Base-by-base conservation (phyloP, 1,284 basidiomycete species). In the Peniophora sp. region DNA sequence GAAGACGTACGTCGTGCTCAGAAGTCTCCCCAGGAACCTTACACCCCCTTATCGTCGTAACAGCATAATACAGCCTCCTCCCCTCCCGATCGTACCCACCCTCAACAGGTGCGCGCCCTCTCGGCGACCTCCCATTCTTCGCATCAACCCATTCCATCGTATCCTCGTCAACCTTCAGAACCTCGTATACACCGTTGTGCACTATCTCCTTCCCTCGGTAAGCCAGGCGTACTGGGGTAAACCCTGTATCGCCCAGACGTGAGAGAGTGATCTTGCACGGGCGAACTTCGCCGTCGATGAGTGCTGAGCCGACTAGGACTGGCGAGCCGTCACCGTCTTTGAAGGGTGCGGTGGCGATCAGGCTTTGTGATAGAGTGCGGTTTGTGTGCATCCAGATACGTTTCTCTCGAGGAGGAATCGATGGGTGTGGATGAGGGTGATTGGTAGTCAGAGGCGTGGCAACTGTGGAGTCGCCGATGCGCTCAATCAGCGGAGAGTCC, bases 221-320 rank as follows among this genome's bases (percentile, higher is more conserved):
- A 1, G 84, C 70, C 1, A 88, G 81, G 23, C 72, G 66, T 61
- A 81, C 70, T 48, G 74, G 62, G 12, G 27, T 6, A 12, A 32
- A 32, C 6, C 27, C 27, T 32, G 27, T 12, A 8, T 77, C 72
- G 16, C 58, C 58, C n/a, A 87, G 72, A 57, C 71, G 63, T 32
- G 27, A 32, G 12, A 81, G 78, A 3, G 69, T 78, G 60, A 90
- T 78, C 70, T 90, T 90, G 75, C 88, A 89, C 6, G 87, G 87
- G 56, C 90, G 87, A 2, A 89, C 84, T 0, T 81, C 77, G 56
- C 70, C 71, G 43, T 71, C 69, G 59, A 87, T 72, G 46, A 89
- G 67, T 16, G 84, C 87, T 10, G 83, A 87, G 22, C 86, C 88
- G 34, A 90, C 57, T 67, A 74, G 90, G 54, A 89, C 61, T 9